These are phyloP conservation scores for Penicillium sclerotigenum DNA, from an alignment of 2,329 filamentous ascomycete genomes.

Conservation along the genomic window DNA sequence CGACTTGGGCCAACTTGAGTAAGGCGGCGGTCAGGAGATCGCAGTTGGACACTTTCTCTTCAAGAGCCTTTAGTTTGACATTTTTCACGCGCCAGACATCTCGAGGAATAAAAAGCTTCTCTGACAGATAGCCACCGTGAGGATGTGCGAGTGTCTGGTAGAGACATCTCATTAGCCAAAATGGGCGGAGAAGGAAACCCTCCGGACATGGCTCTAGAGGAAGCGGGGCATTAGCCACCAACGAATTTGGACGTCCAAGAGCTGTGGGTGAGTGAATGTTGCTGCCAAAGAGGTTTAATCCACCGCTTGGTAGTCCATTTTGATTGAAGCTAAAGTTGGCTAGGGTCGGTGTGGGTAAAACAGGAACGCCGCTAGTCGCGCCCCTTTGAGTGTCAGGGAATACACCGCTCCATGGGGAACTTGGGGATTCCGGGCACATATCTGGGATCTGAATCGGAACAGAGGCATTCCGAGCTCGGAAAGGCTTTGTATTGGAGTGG, in stretches of 20 bases:
- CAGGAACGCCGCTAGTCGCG: slow-evolving; percentile 54
- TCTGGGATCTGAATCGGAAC: slow-evolving; percentile 58
- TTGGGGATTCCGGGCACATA: slow-evolving; percentile 65
- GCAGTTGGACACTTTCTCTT: slow-evolving; percentile 91
- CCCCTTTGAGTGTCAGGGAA: slow-evolving; percentile 53
- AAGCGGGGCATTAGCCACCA: slow-evolving; percentile 64
- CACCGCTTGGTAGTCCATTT: slow-evolving; percentile 59
- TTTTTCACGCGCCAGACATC: slow-evolving; percentile 94
- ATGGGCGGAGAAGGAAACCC: slow-evolving; percentile 84
- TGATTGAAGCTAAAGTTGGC: slow-evolving; percentile 57
- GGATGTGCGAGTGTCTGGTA: slow-evolving; percentile 91
- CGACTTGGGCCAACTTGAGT: slow-evolving; percentile 75
- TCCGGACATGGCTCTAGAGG: slow-evolving; percentile 89
- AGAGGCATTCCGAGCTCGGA: slow-evolving; percentile 73
- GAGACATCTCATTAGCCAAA: slow-evolving; percentile 94
- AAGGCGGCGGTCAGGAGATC: slow-evolving; percentile 87
- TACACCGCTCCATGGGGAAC: slow-evolving; percentile 68
- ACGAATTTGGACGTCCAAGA: slow-evolving; percentile 63
- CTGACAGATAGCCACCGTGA: slow-evolving; percentile 86
- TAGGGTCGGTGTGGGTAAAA: slow-evolving; percentile 69
- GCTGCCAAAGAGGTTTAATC: slow-evolving; percentile 78
- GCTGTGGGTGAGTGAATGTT: slow-evolving; percentile 67
- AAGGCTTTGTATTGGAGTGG: slow-evolving; percentile 67
- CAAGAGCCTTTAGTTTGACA: slow-evolving; percentile 84
- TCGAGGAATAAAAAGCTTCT: slow-evolving; percentile 83